Percentiles rank a stretch among this genome's conserved stretches.
These are phyloP conservation scores for Penicillium psychrosexuale DNA, from an alignment of 2,329 filamentous ascomycete genomes.

Conservation along the genomic window DNA sequence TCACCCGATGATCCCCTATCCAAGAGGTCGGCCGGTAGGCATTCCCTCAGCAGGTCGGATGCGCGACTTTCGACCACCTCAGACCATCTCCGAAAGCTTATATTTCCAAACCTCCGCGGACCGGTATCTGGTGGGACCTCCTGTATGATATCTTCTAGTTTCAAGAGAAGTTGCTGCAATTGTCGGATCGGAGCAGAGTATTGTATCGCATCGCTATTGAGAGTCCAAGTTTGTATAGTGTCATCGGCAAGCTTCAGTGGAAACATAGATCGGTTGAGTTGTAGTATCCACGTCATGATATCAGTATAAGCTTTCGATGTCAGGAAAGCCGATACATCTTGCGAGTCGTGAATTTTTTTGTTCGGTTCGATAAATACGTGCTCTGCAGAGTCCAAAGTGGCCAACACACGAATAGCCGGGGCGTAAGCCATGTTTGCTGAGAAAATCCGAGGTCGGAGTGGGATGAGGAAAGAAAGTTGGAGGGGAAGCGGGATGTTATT, in stretches of 20 bases:
- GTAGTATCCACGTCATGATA: slow-evolving; percentile 80
- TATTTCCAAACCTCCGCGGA: slow-evolving; percentile 86
- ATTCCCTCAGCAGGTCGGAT: slow-evolving; percentile 55
- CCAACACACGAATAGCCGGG: slow-evolving; percentile 37
- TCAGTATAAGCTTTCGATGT: slow-evolving; percentile 79
- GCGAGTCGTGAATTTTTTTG: slow-evolving; percentile 81
- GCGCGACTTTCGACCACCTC: slow-evolving; percentile 62
- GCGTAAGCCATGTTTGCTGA: slow-evolving; percentile 20
- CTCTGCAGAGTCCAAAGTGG: slow-evolving; percentile 47
- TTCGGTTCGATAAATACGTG: slow-evolving; percentile 64
- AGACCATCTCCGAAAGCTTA: slow-evolving; percentile 84
- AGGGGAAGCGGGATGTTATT: slow-evolving; percentile 14
- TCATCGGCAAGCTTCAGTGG: slow-evolving; percentile 55
- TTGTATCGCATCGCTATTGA: slow-evolving; percentile 42
- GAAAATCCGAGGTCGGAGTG: neutral
- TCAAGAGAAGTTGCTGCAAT: slow-evolving; percentile 64
- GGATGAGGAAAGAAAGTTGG: slow-evolving; percentile 2
- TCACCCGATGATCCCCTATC: slow-evolving; percentile 26
- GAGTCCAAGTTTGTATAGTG: slow-evolving; percentile 50
- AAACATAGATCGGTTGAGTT: slow-evolving; percentile 84
- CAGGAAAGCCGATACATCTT: slow-evolving; percentile 78
- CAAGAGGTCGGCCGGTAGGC: slow-evolving; percentile 52
- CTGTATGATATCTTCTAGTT: slow-evolving; percentile 65
- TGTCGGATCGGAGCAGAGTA: slow-evolving; percentile 59
- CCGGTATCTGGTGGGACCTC: slow-evolving; percentile 81